Conservation (phyloP, 352 stramenopile genomes). For the Aphanomyces cochlioides region DNA sequence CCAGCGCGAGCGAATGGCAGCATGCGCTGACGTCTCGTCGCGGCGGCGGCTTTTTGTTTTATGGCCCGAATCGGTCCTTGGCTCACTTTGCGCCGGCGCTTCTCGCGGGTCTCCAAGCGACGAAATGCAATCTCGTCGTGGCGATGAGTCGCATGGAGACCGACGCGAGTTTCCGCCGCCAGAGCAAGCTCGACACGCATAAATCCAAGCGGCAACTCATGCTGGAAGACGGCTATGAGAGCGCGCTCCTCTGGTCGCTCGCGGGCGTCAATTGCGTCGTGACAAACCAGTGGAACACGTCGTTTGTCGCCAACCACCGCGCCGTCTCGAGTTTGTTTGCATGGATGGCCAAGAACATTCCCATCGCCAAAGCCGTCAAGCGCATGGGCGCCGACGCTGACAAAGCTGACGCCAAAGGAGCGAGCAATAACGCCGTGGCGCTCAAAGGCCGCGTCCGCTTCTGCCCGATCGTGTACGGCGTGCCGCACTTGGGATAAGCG, state of each 20-base stretch:
- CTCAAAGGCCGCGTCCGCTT: slow-evolving; percentile 73
- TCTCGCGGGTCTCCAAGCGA: slow-evolving; percentile 67
- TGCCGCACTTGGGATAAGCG: slow-evolving; percentile 43
- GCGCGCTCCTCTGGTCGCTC: slow-evolving; percentile 69
- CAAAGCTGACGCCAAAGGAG: background rate
- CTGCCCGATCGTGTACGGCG: slow-evolving; percentile 65
- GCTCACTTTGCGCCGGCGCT: slow-evolving; percentile 42
- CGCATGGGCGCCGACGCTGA: slow-evolving; percentile 34
- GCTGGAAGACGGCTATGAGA: slow-evolving; percentile 59
- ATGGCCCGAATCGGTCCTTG: slow-evolving; percentile 62
- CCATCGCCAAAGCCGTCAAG: slow-evolving; percentile 60
- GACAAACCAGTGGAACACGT: slow-evolving; percentile 79
- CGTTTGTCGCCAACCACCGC: slow-evolving; percentile 68
- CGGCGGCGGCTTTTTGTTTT: slow-evolving; percentile 62
- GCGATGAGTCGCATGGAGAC: slow-evolving; percentile 82
- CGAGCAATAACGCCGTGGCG: slow-evolving; percentile 23
- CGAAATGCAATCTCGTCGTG: slow-evolving; percentile 66
- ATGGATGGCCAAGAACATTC: slow-evolving; percentile 47
- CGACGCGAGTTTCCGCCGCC: slow-evolving; percentile 54
- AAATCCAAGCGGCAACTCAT: slow-evolving; percentile 56
- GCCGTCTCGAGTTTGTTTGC: slow-evolving; percentile 50
- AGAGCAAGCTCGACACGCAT: slow-evolving; percentile 84
- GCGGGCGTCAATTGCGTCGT: slow-evolving; percentile 67
- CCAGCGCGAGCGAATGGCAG: slow-evolving; percentile 68
- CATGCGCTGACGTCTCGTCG: slow-evolving; percentile 51